These are phyloP conservation scores for Kondoa malvinella DNA, from an alignment of 768 basidiomycete genomes.

Conservation along the genomic window DNA sequence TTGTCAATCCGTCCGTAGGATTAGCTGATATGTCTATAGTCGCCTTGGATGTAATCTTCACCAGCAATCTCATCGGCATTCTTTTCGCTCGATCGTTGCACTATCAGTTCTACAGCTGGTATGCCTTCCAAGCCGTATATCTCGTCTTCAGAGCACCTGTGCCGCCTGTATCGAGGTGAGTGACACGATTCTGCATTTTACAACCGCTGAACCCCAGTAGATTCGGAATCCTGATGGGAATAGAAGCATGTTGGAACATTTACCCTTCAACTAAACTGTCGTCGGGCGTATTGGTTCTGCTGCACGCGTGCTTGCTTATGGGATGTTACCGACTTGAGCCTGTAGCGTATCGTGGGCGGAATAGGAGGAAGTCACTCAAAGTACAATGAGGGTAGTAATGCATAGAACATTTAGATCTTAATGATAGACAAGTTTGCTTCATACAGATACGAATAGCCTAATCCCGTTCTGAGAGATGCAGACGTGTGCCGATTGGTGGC, in stretches of 20 bases:
- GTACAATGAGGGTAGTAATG: not conserved
- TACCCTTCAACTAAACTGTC: conserved; percentile 51
- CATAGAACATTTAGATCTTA: not conserved
- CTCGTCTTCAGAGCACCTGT: conserved; percentile 57
- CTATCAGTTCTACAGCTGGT: conserved; percentile 98
- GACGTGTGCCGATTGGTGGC: conserved; percentile 1
- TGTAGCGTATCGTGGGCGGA: no score
- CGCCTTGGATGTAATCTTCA: conserved; percentile 63
- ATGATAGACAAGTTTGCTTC: not conserved
- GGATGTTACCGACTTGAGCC: not conserved
- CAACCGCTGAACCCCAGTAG: conserved; percentile 34
- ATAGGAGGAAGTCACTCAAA: no score
- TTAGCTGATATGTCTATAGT: conserved; percentile 36
- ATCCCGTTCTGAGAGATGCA: not conserved
- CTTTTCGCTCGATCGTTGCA: conserved; percentile 84
- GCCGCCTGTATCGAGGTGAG: conserved; percentile 48
- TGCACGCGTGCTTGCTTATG: not conserved
- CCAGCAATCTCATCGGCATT: conserved; percentile 80
- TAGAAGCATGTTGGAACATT: conserved; percentile 77
- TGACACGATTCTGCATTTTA: conserved; percentile 19
- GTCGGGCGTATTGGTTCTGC: not conserved
- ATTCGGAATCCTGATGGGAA: conserved; percentile 41
- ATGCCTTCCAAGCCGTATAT: conserved; percentile 75
- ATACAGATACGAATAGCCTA: not conserved
- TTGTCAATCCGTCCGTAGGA: not conserved